Evolutionary conservation across 495 filamentous ascomycete genomes (phyloP), one percentile per base, ranked within the genome.

Genomic region (Podospora appendiculata): DNA sequence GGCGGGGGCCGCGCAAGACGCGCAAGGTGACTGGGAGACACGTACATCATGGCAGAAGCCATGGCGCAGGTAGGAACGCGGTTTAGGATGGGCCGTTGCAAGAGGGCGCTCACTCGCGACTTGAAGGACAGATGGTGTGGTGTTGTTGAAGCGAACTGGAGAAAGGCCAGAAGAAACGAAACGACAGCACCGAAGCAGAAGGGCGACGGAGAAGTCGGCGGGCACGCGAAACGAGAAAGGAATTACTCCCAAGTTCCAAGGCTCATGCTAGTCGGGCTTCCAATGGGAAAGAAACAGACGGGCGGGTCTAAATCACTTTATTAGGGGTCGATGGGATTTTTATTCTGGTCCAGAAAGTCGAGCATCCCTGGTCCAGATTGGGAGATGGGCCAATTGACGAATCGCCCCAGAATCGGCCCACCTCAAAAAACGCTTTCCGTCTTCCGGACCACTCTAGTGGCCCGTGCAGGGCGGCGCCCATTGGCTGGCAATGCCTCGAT

Each of bases 21-120:
- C 8, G 9, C 11, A 34, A 38, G 10, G 38, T 16, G 14, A 17
- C 14, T 7, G 43, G 10, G 16, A 14, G 35, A 12, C 17, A 57
- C 72, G 41, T 71, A 75, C 72, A 74, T 47, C 35, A 61, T 47
- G 13, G 62, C 58, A 33, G 62, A 60, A 36, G 71, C 71, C 69
- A 75, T 75, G 48, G 40, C 65, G 60, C 47, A 52, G 49, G 48
- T 51, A 43, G 17, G 48, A 38, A 38, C 13, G 36, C 36, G 36
- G 10, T 38, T 38, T 10, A 8, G 36, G 36, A 25, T 25, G 25
- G 2, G 5, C 25, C 25, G 25, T 2, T 25, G 25, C 25, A 25
- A 25, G 25, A 25, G 25, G 25, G 25, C 25, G 25, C 25, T 25
- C 25, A 25, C 25, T 25, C 25, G 25, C 25, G 25, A 25, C 5